Base-by-base conservation (phyloP, 1,284 basidiomycete genomes). In the Fomitopsis palustris region DNA sequence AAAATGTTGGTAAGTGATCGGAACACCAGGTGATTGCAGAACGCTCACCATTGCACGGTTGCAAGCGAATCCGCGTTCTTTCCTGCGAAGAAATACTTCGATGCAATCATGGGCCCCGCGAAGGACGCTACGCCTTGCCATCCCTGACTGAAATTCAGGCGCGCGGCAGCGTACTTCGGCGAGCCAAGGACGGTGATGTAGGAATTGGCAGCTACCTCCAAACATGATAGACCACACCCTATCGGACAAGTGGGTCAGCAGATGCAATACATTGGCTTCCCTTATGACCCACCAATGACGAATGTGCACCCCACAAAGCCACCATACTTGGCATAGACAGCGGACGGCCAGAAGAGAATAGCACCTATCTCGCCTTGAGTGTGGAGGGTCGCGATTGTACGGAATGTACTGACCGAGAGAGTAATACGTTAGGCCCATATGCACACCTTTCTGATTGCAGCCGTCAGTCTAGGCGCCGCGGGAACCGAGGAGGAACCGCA, bases 61-160 rank as follows among this genome's bases (percentile, higher is more conserved):
- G 82, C 83, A 37, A 92, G 80, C 35, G 78, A 78, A 47, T 75
- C 80, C 4, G 80, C 80, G 69, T 90, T 86, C 56, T 74, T 80
- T 2, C 82, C 88, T 6, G 74, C 76, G 78, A 91, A 91, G 77
- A 93, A 93, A 78, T 85, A 90, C 45, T 78, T 75, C 17, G 86
- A 85, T 23, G 90, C 90, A 66, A 93, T 93, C 65, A 93, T 81
- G 27, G 92, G 91, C 0, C 92, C 92, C 23, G 87, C 79, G 67
- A 93, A 91, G 0, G 85, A 85, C 0, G 90, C 90, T 39, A 93
- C 78, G 51, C 92, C 90, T 71, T 93, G 90, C 77, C 90, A 92
- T 1, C 88, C 87, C 74, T 93, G 92, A 55, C 87, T 89, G 69
- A 93, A 88, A 69, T 92, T 91, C 38, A 94, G 80, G 47, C 91